phyloP scores from a whole-genome alignment of 2,329 filamentous ascomycete species.

The Neofusicoccum ribis region DNA sequence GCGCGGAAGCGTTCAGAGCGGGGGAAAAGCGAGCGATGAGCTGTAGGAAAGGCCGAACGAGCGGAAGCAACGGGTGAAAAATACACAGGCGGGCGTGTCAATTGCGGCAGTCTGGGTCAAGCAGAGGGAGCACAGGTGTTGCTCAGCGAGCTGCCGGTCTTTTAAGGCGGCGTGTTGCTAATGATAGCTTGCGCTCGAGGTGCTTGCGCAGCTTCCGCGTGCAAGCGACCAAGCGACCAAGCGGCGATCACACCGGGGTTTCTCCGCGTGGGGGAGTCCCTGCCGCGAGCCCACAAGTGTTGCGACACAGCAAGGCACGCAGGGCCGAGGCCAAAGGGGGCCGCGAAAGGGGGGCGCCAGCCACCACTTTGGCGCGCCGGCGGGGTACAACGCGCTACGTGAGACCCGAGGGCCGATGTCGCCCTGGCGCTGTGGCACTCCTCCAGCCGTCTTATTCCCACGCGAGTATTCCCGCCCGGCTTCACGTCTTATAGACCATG shows the following conservation, averaged over 20 bases:
- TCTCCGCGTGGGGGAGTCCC: conserved; percentile 11
- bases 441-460: conserved; percentile 9
- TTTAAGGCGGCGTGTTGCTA: conserved; percentile 15
- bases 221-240: not conserved
- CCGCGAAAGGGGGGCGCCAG: not conserved
- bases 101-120: not conserved
- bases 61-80: not conserved
- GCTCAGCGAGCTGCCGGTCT: not conserved
- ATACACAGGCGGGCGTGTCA: not conserved
- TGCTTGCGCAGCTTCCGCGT: conserved; percentile 3
- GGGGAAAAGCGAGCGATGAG: conserved; percentile 5
- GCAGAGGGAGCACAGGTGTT: not conserved
- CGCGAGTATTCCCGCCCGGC: not conserved
- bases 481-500: not conserved
- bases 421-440: not conserved
- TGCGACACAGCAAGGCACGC: not conserved
- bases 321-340: not conserved
- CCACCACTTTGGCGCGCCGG: conserved; percentile 6
- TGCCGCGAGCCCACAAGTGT: not conserved
- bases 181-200: not conserved
- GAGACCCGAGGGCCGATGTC: conserved; percentile 15
- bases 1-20: not conserved
- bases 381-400: not conserved
- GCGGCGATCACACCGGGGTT: conserved; percentile 9
- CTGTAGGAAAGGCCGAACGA: conserved; percentile 1